Conservation (phyloP, 78 protist genomes). For the Dictyostelium purpureum region DNA sequence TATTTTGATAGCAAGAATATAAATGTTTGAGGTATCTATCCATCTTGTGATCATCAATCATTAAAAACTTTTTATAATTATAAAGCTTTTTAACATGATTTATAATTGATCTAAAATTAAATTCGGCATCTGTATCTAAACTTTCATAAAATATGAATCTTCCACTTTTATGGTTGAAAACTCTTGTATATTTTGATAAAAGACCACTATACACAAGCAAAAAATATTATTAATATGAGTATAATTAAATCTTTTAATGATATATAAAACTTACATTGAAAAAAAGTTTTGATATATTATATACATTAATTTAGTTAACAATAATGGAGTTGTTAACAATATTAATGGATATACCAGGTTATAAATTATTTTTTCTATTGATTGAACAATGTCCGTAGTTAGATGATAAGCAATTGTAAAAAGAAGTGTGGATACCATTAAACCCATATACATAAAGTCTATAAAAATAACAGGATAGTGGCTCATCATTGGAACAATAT, state of each 20-base stretch:
- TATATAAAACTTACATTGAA: background rate
- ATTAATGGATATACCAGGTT: background rate
- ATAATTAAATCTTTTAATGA: too few species aligned
- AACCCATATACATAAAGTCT: constrained; percentile 15
- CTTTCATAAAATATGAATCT: constrained; percentile 8
- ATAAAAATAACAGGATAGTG: constrained; percentile 43
- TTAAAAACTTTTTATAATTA: background rate
- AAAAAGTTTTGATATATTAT: background rate
- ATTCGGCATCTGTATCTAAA: background rate
- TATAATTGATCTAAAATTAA: background rate
- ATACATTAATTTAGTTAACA: background rate
- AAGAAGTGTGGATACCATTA: background rate
- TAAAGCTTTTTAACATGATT: constrained; percentile 1
- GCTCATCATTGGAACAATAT: constrained; percentile 53
- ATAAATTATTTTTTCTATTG: background rate
- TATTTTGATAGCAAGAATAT: background rate
- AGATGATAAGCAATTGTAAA: constrained; percentile 6
- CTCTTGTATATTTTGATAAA: background rate
- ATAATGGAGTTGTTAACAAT: background rate
- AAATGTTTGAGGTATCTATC: background rate
- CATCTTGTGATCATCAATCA: background rate
- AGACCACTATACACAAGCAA: background rate
- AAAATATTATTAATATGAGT: too few species aligned
- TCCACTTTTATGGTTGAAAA: background rate
- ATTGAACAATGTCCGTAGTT: background rate